Base-by-base conservation (phyloP, 2,329 filamentous ascomycete species). In the Passalora sequoiae region DNA sequence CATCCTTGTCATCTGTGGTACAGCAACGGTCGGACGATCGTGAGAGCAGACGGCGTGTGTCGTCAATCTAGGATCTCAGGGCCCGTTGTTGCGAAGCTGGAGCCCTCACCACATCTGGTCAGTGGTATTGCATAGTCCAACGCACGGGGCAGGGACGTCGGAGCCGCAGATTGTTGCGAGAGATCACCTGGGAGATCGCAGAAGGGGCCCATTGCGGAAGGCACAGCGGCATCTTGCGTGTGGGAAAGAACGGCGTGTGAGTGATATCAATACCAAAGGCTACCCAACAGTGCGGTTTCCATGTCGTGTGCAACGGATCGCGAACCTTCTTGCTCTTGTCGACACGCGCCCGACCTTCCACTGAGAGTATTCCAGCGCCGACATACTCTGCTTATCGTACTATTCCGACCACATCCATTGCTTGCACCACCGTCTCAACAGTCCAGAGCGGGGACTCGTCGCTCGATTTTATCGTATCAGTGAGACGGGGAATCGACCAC, bases 1-100 rank as follows among this genome's bases (percentile, higher is more conserved):
- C 38, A 29, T 30, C 33, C 30, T 40, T 43, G 40, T 38, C 28
- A 43, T n/a, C 40, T 35, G 40, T 45, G 44, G 44, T 45, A 33
- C 33, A 39, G 32, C 44, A 49, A 49, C 50, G 50, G 32, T 38
- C 41, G n/a, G 33, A 38, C 39, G 44, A 49, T 49, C 46, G 33
- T 41, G 22, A 19, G n/a, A 43, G 38, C 21, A 41, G 40, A 36
- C 30, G 32, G 22, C 41, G n/a, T n/a, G n/a, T n/a, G n/a, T n/a
- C 27, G 31, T 38, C 51, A 54, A 54, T 54, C 46, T 54, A 46
- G 51, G 51, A 52, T 47, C 32, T 38, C 19, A 29, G 27, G 43
- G 36, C 35, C 51, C 49, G 49, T 37, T 40, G 40, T 52, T 40
- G 49, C 46, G 43, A 47, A 33, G 28, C 36, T 46, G 32, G 31